Conservation (phyloP, 1,139 yeast genomes). For the Saccharomyces hybrid region DNA sequence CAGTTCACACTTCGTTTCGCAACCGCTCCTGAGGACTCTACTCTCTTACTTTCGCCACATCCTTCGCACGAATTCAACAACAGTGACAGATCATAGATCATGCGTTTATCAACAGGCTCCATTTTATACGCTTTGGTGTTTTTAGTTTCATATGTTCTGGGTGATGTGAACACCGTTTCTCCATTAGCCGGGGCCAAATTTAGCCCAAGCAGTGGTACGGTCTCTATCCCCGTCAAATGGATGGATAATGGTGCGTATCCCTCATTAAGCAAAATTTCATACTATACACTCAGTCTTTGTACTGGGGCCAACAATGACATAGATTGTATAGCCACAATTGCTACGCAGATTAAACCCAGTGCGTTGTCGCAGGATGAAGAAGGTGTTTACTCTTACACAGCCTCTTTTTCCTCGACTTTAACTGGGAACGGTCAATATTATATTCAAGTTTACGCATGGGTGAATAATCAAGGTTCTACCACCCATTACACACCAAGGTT, state of each 20-base stretch:
- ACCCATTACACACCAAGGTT: constrained; percentile 69
- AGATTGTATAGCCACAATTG: constrained; percentile 36
- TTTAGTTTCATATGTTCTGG: constrained; percentile 8
- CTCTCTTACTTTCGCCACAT: neutral
- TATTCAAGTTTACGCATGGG: constrained; percentile 52
- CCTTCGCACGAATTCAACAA: neutral
- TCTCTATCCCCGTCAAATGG: constrained; percentile 51
- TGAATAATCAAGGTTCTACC: constrained; percentile 40
- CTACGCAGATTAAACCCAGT: constrained; percentile 24
- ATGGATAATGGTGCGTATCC: constrained; percentile 47
- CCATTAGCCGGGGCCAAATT: constrained; percentile 46
- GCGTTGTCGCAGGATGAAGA: constrained; percentile 19
- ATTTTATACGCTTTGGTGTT: neutral
- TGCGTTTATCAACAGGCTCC: neutral
- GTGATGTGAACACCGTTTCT: constrained; percentile 48
- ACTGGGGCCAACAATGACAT: constrained; percentile 54
- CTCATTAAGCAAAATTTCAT: constrained; percentile 37
- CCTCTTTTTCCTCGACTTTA: constrained; percentile 37
- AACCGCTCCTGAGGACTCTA: neutral
- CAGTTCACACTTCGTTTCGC: neutral
- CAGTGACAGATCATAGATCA: neutral
- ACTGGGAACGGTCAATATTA: constrained; percentile 61
- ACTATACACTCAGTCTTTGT: constrained; percentile 53
- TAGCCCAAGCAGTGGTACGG: constrained; percentile 44
- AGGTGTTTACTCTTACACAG: constrained; percentile 33